Evolutionary conservation across 495 filamentous ascomycete genomes (phyloP), one percentile per base, ranked within the genome.

Genomic region (Xylaria scruposa): DNA sequence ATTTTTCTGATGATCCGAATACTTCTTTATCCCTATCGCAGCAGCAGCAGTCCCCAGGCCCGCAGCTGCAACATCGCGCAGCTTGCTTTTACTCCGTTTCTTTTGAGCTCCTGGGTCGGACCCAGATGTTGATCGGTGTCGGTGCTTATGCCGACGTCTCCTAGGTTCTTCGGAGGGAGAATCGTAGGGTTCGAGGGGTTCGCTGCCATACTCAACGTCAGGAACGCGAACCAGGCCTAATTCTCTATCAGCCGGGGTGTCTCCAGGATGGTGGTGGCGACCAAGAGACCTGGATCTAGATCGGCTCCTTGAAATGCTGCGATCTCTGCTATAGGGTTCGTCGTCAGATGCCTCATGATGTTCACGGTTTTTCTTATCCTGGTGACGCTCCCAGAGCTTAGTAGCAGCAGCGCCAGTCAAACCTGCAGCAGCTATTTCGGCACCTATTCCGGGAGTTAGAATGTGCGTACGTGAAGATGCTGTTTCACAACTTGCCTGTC

Each of bases 371-470:
- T 92, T 89, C 72, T 87, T 90, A 26, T 88, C 89, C 79, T 93
- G 91, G 36, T 88, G 86, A 72, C 86, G 91, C 82, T 97, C 93
- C 78, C 94, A 97, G 17, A 97, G 77, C 51, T 93, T 93, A 74
- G 92, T 91, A 63, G 91, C 90, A 12, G 90, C 93, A 19, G 94
- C 94, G 51, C 90, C 92, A 13, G 91, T 92, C 3, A 95, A 81
- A 54, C 93, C 94, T 17, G 93, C 91, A 17, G 90, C 94, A 17
- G 89, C 88, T 51, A 97, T 90, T 77, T 86, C 85, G 26, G 85
- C 86, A 66, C 83, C 86, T 79, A 53, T 46, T 31, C 13, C 5
- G 5, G 58, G 21, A 36, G 49, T 79, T 49, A 78, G 74, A 38
- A 12, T 26, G 3, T 70, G 44, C 21, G 46, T 24, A 15, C 19